A percentile compares a stretch with the other conserved stretches of the same genome.
Evolutionary conservation across 148 eudicot species (phyloP).

Genomic region (Silene conica): DNA sequence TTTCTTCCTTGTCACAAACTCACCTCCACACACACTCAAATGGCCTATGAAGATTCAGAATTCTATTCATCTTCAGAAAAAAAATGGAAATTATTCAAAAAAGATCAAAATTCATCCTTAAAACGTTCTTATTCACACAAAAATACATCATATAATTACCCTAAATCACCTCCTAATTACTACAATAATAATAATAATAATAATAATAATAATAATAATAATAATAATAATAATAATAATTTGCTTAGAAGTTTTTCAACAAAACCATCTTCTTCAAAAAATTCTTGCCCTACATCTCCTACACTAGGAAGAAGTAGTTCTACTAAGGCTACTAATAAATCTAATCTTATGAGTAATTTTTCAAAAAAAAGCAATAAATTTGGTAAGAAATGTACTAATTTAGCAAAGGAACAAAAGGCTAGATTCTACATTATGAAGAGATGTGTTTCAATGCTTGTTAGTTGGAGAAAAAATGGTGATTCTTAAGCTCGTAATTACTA

Average conservation of each 20-base stretch:
- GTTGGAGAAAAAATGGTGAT: slow-evolving; percentile 69
- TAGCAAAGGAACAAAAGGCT: slow-evolving; percentile 90
- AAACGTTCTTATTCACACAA: slow-evolving; percentile 26
- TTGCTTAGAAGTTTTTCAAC: slow-evolving; percentile 36
- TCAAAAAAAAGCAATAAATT: slow-evolving; percentile 63
- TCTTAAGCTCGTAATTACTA: slow-evolving; percentile 43
- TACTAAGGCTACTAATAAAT: slow-evolving; percentile 22
- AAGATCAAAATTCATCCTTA: slow-evolving; percentile 15
- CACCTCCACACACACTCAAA: neutral
- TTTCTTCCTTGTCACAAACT: neutral
- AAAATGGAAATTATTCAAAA: slow-evolving; percentile 33
- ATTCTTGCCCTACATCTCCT: slow-evolving; percentile 27
- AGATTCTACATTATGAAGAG: slow-evolving; percentile 86
- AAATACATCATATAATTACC: slow-evolving; percentile 13
- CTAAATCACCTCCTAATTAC: slow-evolving; percentile 18
- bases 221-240: too few relatives aligned
- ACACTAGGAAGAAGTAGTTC: slow-evolving; percentile 45
- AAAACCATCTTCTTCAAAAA: slow-evolving; percentile 14
- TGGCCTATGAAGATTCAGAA: slow-evolving; percentile 32
- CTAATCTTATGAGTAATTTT: slow-evolving; percentile 45
- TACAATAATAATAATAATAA: neutral
- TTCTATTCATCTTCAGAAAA: slow-evolving; percentile 30
- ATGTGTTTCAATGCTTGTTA: slow-evolving; percentile 81
- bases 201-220: too few relatives aligned
- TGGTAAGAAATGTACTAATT: slow-evolving; percentile 55